Evolutionary conservation across 768 basidiomycete genomes (phyloP), one percentile per base, ranked within the genome.

Genomic region (Sporobolomyces pararoseus): DNA sequence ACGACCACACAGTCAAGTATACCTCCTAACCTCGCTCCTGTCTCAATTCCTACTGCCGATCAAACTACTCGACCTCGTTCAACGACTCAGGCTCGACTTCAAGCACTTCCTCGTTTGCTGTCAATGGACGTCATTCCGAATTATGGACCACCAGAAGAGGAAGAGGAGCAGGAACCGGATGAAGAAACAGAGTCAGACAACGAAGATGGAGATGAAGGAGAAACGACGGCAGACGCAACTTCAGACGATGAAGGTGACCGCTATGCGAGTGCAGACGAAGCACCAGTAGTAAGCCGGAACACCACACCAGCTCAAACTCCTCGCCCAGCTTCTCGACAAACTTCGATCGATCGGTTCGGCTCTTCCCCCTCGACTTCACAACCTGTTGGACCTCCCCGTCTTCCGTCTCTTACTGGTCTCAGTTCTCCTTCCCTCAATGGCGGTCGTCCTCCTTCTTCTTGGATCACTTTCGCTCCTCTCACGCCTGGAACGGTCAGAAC

Each of bases 131-230:
- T 31, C 7, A 44, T 73, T 12, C 34, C 67, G 1, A 53, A 29
- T 2, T 31, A 59, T 32, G 57, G 17, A 13, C 19, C 25, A 1
- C 29, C n/a, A 19, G 65, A 19, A 16, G 66, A 59, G 4, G 66
- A 49, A 2, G 63, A 49, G 72, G 79, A 81, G 71, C 77, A 80
- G 69, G 79, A 80, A 71, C 71, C 73, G 19, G 80, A 81, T 63
- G 76, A 79, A 37, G 77, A 80, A 63, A 73, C 77, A 29, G 71
- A 73, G 44, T 68, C 79, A 65, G 79, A 81, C 6, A 58, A 52
- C 12, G 64, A 66, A 46, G 64, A 54, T 32, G 39, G 17, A 42
- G 39, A 17, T 42, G 39, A 42, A 42, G 57, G 47, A 5, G 68
- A 57, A n/a, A 31, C 44, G 23, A 23, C 31, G 3, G 39, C 61